Percentiles rank a stretch among this genome's conserved stretches.
phyloP scores from a whole-genome alignment of 768 basidiomycete genomes.

The Tulasnella sp. region DNA sequence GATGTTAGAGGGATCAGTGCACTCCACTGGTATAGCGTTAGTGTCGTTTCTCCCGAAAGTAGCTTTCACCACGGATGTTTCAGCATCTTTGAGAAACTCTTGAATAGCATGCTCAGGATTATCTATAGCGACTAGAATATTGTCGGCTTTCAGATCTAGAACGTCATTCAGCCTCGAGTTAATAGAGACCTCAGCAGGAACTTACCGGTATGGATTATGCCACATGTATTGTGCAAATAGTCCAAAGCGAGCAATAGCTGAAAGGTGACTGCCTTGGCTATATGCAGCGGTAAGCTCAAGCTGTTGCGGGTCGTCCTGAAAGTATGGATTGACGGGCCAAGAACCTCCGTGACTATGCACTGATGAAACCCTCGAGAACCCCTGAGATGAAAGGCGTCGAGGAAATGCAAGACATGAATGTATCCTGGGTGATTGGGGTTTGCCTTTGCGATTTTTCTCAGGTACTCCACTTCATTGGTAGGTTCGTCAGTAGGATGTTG shows the following conservation, averaged over 20 bases:
- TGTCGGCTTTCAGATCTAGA: background rate
- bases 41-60: background rate
- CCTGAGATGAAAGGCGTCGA: too few relatives aligned
- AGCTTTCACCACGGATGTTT: too few relatives aligned
- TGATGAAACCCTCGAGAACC: background rate
- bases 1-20: background rate
- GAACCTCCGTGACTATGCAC: background rate
- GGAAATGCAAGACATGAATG: background rate
- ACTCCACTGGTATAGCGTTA: background rate
- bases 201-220: slow-evolving; percentile 1
- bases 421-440: background rate
- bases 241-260: background rate
- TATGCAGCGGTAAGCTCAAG: background rate
- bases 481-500: background rate
- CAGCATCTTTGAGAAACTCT: too few relatives aligned
- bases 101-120: background rate
- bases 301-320: background rate
- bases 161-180: too few relatives aligned
- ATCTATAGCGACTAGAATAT: background rate
- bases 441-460: background rate
- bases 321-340: background rate
- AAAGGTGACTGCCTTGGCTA: background rate
- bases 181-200: too few relatives aligned
- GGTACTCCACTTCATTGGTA: background rate
- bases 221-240: background rate